Evolutionary conservation across 371 early-diverging fungal genomes (phyloP).

Genomic region (Thermomucor indicae-seudaticae): DNA sequence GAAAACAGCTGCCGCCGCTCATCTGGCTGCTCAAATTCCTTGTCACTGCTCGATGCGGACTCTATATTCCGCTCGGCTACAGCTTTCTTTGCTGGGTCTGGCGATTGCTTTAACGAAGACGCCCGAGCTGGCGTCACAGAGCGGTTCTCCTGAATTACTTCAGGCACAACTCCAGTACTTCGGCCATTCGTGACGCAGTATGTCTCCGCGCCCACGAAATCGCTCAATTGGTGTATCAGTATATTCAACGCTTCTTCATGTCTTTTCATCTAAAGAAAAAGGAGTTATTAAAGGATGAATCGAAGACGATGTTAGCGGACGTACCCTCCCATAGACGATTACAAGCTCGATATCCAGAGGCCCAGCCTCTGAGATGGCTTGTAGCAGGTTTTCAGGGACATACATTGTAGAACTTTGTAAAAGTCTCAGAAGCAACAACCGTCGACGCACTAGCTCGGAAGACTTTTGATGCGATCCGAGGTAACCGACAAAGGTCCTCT

Average conservation of each 20-base stretch:
- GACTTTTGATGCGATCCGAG: slow-evolving; percentile 13
- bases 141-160: slow-evolving; percentile 3
- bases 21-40: slow-evolving; percentile 2
- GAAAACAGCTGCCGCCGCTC: slow-evolving; percentile 33
- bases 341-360: slow-evolving; percentile 45
- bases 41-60: not conserved
- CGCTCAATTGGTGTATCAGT: slow-evolving; percentile 50
- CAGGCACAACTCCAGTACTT: slow-evolving; percentile 28
- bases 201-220: slow-evolving; percentile 66
- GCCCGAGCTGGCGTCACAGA: slow-evolving; percentile 11
- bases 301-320: too few relatives aligned
- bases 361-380: slow-evolving; percentile 23
- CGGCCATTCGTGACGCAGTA: slow-evolving; percentile 56
- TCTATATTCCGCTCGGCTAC: not conserved
- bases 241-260: slow-evolving; percentile 52
- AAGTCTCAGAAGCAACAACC: slow-evolving; percentile 29
- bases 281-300: too few relatives aligned
- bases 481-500: slow-evolving; percentile 37
- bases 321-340: slow-evolving; percentile 50
- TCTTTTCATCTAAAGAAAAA: slow-evolving; percentile 33
- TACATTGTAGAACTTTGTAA: slow-evolving; percentile 33
- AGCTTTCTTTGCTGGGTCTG: slow-evolving; percentile 1
- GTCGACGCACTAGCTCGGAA: slow-evolving; percentile 19
- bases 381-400: slow-evolving; percentile 19
- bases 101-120: slow-evolving; percentile 16